Evolutionary conservation across 768 basidiomycete species (phyloP), one percentile per base, ranked within the genome.

Genomic region (Leucosporidium creatinivorum): DNA sequence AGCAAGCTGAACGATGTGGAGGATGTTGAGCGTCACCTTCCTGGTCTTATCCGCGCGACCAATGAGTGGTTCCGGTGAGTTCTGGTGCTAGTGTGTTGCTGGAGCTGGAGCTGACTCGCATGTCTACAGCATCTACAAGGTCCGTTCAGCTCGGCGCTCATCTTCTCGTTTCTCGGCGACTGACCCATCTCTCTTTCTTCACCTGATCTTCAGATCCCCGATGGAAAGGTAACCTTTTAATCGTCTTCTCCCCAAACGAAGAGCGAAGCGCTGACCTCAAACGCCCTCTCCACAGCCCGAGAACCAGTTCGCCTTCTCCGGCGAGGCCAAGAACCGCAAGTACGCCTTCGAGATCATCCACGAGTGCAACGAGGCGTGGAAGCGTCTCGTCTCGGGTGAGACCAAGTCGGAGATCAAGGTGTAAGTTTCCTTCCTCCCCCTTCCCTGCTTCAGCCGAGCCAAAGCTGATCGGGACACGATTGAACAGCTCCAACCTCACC

Each of bases 321-420:
- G 96, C 66, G 96, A 99, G 81, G 94, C 94, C 72, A 99, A 98
- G 83, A 96, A 96, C 84, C 96, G 94, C 84, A 96, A 94, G 80
- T 99, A 98, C 78, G 96, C 96, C 39, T 91, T 89, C 62, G 94
- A 98, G 81, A 96, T 98, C 81, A 89, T 99, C 77, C 93, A 96
- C 80, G 96, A 99, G 79, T 93, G 91, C 81, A 88, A 98, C 78
- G 96, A 98, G 79, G 89, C 96, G 48, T 99, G 96, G 96, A 90
- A 92, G 76, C 89, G 89, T 76, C 85, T 99, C 74, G 83, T 93
- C 78, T 81, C 80, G 61, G 91, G 93, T 69, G 89, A 96, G 72
- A 63, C 75, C 50, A 69, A 85, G 56, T 77, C 80, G 55, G 88
- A 92, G 65, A 76, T 97, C 66, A 86, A 89, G 69, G 92, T 93